Percentiles rank a stretch among this genome's conserved stretches.
phyloP scores from a whole-genome alignment of 2,329 filamentous ascomycete species.

The Aspergillus hortae region DNA sequence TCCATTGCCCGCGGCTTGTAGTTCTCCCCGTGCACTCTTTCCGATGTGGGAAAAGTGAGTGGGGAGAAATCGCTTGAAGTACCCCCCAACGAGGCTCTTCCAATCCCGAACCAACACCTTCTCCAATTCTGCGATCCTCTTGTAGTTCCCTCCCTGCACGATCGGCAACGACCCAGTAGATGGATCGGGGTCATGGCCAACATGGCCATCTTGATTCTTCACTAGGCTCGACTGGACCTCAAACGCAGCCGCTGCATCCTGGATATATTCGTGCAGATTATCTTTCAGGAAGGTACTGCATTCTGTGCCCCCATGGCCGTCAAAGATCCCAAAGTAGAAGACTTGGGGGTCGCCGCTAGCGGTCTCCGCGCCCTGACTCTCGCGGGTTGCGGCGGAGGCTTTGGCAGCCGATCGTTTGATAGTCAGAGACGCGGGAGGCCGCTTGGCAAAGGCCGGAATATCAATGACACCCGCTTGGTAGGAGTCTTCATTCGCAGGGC shows the following conservation, averaged over 20 bases:
- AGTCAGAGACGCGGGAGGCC: conserved; percentile 65
- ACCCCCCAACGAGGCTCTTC: conserved; percentile 82
- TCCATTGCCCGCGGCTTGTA: conserved; percentile 16
- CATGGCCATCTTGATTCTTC: conserved; percentile 24
- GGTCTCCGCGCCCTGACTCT: conserved; percentile 67
- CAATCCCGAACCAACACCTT: conserved; percentile 70
- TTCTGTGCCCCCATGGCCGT: conserved; percentile 87
- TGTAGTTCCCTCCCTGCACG: conserved; percentile 52
- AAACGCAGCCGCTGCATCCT: conserved; percentile 73
- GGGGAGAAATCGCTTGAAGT: conserved; percentile 87
- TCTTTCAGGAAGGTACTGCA: conserved; percentile 85
- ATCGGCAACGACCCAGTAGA: conserved; percentile 41
- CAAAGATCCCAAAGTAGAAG: conserved; percentile 96
- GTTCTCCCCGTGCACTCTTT: conserved; percentile 23
- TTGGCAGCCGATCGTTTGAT: conserved; percentile 26
- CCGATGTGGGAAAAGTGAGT: conserved; percentile 62
- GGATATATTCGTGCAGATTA: conserved; percentile 82
- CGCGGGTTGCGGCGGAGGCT: conserved; percentile 29
- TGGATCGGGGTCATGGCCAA: conserved; percentile 12
- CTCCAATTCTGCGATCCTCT: conserved; percentile 66
- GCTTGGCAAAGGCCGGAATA: conserved; percentile 86
- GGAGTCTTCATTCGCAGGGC: conserved; percentile 88
- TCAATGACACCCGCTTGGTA: conserved; percentile 93
- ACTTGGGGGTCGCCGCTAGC: conserved; percentile 88
- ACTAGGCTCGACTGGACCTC: conserved; percentile 72